Conservation (phyloP, 306 rosid species). For the Lablab purpureus region DNA sequence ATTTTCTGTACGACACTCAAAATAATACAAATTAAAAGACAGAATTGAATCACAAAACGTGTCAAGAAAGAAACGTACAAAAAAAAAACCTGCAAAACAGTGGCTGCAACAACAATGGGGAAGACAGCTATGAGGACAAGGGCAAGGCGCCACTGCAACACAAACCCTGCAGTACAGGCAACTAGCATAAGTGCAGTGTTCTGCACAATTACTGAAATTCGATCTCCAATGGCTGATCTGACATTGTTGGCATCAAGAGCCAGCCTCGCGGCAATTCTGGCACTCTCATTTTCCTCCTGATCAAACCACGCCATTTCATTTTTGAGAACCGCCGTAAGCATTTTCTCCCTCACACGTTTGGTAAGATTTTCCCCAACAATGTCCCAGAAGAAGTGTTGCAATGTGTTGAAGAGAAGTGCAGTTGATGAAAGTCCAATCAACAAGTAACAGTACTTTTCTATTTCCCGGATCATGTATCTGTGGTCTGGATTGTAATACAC, state of each 20-base stretch:
- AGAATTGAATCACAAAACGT: constrained; percentile 24
- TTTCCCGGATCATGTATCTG: constrained; percentile 76
- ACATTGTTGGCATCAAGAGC: constrained; percentile 98
- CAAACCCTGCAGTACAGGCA: constrained; percentile 98
- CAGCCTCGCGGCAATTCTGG: constrained; percentile 90
- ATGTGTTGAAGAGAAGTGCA: constrained; percentile 91
- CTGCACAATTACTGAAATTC: constrained; percentile 97
- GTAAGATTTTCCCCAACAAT: constrained; percentile 98
- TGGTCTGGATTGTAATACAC: constrained; percentile 88
- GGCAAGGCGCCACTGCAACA: constrained; percentile 99
- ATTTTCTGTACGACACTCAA: constrained; percentile 73
- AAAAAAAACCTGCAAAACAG: constrained; percentile 85
- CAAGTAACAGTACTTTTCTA: constrained; percentile 88
- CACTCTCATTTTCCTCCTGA: constrained; percentile 99
- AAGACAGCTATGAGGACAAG: constrained; percentile 95
- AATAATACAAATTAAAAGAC: constrained; percentile 10
- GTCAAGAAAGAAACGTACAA: background rate
- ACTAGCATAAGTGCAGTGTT: constrained; percentile 98
- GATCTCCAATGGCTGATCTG: constrained; percentile 98
- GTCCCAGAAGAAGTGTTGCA: constrained; percentile 98
- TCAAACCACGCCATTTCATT: constrained; percentile 99
- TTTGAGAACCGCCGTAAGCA: constrained; percentile 85
- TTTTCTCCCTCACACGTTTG: constrained; percentile 95
- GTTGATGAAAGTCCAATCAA: constrained; percentile 97
- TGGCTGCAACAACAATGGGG: constrained; percentile 99